Evolutionary conservation across 2,329 filamentous ascomycete species (phyloP).

Genomic region (Colletotrichum tamarilloi): DNA sequence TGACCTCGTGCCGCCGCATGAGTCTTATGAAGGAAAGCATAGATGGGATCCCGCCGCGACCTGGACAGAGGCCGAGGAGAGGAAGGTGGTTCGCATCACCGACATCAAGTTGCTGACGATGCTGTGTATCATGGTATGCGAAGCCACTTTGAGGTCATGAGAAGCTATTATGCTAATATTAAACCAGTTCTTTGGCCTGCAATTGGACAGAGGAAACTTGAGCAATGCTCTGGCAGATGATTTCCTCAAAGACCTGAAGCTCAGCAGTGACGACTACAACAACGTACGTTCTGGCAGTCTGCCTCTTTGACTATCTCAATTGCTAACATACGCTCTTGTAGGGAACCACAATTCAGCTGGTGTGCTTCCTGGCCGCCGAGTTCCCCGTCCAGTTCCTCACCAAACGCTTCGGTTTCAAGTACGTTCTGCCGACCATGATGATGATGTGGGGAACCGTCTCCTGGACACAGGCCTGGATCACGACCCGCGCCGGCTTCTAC

Average conservation of each 20-base stretch:
- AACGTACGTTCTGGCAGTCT: constrained; percentile 46
- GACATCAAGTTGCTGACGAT: constrained; percentile 58
- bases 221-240: constrained; percentile 71
- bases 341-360: constrained; percentile 66
- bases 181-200: constrained; percentile 67
- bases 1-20: constrained; percentile 54
- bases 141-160: constrained; percentile 26
- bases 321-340: constrained; percentile 22
- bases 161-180: neutral
- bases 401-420: constrained; percentile 57
- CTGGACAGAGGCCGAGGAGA: constrained; percentile 69
- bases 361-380: constrained; percentile 67
- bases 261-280: constrained; percentile 66
- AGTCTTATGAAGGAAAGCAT: constrained; percentile 67
- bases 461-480: constrained; percentile 44
- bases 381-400: constrained; percentile 71
- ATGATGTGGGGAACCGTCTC: constrained; percentile 38
- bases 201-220: constrained; percentile 73
- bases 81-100: constrained; percentile 61
- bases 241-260: constrained; percentile 63
- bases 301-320: no score
- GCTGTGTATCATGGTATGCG: constrained; percentile 50
- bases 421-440: constrained; percentile 44
- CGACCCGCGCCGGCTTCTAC: constrained; percentile 52
- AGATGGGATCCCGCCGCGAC: constrained; percentile 67